Percentiles rank a stretch among this genome's conserved stretches.
These are phyloP conservation scores for Clonostachys chloroleuca DNA, from an alignment of 2,329 filamentous ascomycete species.

Conservation along the genomic window DNA sequence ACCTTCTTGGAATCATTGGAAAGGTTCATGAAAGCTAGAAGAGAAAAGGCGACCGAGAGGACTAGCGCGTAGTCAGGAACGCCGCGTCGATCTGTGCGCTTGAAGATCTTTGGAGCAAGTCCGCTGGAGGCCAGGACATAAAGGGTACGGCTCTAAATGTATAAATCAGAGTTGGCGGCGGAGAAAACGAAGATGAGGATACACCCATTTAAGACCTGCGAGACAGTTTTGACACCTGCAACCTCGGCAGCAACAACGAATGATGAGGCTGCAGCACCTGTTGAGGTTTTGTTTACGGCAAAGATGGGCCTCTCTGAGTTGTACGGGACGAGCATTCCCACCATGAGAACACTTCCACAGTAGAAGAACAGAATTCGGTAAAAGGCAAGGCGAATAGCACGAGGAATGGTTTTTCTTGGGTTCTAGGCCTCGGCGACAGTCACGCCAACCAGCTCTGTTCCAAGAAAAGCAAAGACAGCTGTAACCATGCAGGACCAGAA, in stretches of 20 bases:
- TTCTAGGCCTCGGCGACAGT: constrained; percentile 62
- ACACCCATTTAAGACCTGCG: constrained; percentile 64
- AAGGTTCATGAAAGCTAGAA: constrained; percentile 67
- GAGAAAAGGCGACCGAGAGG: constrained; percentile 52
- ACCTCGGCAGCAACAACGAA: constrained; percentile 65
- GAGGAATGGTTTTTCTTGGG: constrained; percentile 62
- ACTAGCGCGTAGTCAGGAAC: constrained; percentile 54
- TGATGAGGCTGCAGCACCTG: constrained; percentile 57
- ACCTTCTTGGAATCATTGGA: constrained; percentile 57
- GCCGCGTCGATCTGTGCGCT: constrained; percentile 53
- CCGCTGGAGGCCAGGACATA: constrained; percentile 64
- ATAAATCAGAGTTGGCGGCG: constrained; percentile 57
- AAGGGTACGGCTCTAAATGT: constrained; percentile 65
- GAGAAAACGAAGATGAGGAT: constrained; percentile 64
- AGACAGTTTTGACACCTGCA: constrained; percentile 57
- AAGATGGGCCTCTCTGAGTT: constrained; percentile 57
- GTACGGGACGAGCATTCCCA: constrained; percentile 60
- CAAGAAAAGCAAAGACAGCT: constrained; percentile 59
- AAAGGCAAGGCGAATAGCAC: constrained; percentile 57
- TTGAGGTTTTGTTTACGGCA: constrained; percentile 49
- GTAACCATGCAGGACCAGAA: constrained; percentile 53
- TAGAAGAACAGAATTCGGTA: constrained; percentile 62
- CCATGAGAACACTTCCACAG: constrained; percentile 54
- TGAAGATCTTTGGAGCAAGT: constrained; percentile 60
- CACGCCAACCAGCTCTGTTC: constrained; percentile 58